Conservation (phyloP, 148 eudicot genomes). For the Simmondsia chinensis region DNA sequence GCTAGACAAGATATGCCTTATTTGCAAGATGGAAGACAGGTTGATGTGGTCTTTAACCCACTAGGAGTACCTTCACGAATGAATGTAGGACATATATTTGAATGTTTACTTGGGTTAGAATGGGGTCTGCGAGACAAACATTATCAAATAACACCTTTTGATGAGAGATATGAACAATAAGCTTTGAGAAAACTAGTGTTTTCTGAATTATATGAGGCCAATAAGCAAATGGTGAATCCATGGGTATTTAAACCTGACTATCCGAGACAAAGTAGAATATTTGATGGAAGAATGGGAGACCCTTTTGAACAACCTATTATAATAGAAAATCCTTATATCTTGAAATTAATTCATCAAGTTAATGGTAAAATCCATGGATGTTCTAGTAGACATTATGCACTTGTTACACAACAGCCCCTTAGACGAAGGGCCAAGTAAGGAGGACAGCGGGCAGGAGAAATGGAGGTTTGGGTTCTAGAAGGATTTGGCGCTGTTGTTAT, state of each 20-base stretch:
- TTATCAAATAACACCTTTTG: slow-evolving; percentile 11
- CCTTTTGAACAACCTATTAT: slow-evolving; percentile 5
- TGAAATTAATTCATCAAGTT: not conserved
- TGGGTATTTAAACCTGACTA: slow-evolving; percentile 3
- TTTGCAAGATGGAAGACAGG: slow-evolving; percentile 2
- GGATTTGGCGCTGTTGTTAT: too few relatives aligned
- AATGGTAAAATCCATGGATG: not conserved
- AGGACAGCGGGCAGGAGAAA: too few relatives aligned
- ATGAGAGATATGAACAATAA: slow-evolving; percentile 14
- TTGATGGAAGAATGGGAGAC: not conserved
- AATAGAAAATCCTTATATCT: slow-evolving; percentile 3
- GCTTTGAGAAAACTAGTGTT: slow-evolving; percentile 10
- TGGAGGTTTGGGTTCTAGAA: too few relatives aligned
- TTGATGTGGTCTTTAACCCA: slow-evolving; percentile 2
- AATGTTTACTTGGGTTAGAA: too few relatives aligned
- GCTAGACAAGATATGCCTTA: slow-evolving; percentile 7
- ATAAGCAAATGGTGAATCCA: not conserved
- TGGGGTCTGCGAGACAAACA: too few relatives aligned
- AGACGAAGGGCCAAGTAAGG: too few relatives aligned
- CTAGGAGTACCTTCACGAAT: slow-evolving; percentile 1
- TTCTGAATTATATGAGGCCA: too few relatives aligned
- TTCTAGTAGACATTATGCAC: not conserved
- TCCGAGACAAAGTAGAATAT: not conserved
- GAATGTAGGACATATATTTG: slow-evolving; percentile 4
- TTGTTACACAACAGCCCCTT: not conserved